Conservation (phyloP, 306 rosid species). For the Cucumis melo region DNA sequence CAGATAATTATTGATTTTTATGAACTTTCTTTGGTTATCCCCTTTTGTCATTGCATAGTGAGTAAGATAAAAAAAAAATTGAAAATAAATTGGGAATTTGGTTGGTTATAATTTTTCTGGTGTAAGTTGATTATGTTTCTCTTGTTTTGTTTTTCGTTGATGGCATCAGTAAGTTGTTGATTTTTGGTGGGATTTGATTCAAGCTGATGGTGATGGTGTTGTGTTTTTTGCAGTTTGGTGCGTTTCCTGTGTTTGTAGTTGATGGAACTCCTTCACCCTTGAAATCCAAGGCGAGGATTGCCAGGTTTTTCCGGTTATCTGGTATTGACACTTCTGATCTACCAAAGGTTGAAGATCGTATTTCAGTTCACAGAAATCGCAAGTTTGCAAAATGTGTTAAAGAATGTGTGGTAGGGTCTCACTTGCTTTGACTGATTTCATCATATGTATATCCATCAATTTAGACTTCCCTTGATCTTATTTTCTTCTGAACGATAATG, state of each 20-base stretch:
- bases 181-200: neutral
- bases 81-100: neutral
- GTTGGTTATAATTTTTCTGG: neutral
- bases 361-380: conserved; percentile 53
- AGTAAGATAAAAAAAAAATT: neutral
- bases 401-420: conserved; percentile 67
- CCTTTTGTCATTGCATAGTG: neutral
- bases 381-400: conserved; percentile 45
- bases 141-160: neutral
- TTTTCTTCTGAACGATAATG: neutral
- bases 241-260: conserved; percentile 64
- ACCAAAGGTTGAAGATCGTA: conserved; percentile 39
- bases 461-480: neutral
- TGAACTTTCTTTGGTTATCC: neutral
- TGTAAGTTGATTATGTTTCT: neutral
- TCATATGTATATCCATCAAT: neutral
- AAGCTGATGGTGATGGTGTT: conserved; percentile 2
- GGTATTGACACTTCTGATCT: conserved; percentile 48
- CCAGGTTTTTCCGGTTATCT: conserved; percentile 48
- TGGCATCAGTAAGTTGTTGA: neutral
- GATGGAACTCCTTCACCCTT: conserved; percentile 76
- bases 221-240: conserved; percentile 62
- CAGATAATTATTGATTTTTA: neutral
- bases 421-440: conserved; percentile 7
- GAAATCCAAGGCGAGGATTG: conserved; percentile 60